These are phyloP conservation scores for Colletotrichum navitas DNA, from an alignment of 2,329 filamentous ascomycete species.

Conservation along the genomic window DNA sequence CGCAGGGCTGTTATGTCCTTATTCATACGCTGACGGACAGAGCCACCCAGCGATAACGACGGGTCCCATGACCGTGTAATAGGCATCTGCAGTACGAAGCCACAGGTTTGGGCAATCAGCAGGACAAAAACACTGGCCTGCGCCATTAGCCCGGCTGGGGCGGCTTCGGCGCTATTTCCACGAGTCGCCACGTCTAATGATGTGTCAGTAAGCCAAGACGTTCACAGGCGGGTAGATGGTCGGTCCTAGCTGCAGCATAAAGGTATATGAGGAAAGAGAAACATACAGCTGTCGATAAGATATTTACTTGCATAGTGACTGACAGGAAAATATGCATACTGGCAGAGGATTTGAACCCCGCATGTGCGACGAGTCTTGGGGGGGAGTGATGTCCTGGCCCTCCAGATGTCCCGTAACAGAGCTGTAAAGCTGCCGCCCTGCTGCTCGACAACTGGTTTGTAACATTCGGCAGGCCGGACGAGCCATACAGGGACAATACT, in stretches of 20 bases:
- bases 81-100: conserved; percentile 2
- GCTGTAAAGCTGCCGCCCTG: neutral
- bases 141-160: neutral
- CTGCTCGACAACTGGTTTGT: too few relatives aligned
- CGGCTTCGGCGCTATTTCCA: neutral
- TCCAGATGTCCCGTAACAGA: neutral
- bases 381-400: neutral
- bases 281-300: conserved; percentile 11
- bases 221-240: too few relatives aligned
- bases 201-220: neutral
- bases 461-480: neutral
- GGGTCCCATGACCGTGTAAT: conserved; percentile 2
- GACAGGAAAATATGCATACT: conserved; percentile 20
- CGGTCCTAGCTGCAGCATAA: too few relatives aligned
- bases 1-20: conserved; percentile 11
- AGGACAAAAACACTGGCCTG: conserved; percentile 5
- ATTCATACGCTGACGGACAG: conserved; percentile 1
- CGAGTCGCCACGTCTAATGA: conserved; percentile 2
- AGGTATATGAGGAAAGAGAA: neutral
- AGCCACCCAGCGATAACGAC: neutral
- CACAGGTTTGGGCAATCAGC: conserved; percentile 4
- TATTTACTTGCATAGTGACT: conserved; percentile 14
- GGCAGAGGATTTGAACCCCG: conserved; percentile 6
- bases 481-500: neutral
- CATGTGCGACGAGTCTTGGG: conserved; percentile 8